Percentiles rank a stretch among this genome's conserved stretches.
These are phyloP conservation scores for Bifiguratus adelaidae DNA, from an alignment of 192 early-diverging fungal species.

Conservation along the genomic window DNA sequence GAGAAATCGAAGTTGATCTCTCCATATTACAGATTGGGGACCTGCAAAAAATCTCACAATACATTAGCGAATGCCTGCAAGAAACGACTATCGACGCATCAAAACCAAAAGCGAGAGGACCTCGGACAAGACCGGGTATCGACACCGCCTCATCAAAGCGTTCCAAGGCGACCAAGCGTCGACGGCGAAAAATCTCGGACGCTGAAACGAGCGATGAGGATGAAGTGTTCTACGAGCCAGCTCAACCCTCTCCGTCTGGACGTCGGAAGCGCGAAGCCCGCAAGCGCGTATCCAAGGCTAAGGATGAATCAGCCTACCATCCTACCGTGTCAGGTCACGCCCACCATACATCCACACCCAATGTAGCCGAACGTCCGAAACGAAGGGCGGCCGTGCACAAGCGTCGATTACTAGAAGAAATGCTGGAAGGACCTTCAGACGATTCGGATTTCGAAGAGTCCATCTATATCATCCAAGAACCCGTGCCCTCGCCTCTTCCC, in stretches of 20 bases:
- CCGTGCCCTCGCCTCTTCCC: no score
- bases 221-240: no score
- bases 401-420: slow-evolving; percentile 20
- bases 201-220: no score
- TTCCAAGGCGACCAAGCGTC: no score
- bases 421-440: slow-evolving; percentile 13
- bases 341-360: neutral
- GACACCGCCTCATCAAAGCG: neutral
- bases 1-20: neutral
- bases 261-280: no score
- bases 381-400: slow-evolving; percentile 21
- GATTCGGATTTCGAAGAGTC: neutral
- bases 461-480: no score
- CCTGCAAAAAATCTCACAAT: neutral
- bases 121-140: neutral
- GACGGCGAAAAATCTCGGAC: no score
- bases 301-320: no score
- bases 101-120: no score
- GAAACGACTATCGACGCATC: no score
- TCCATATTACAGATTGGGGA: neutral
- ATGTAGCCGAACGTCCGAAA: slow-evolving; percentile 13
- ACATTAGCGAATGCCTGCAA: neutral
- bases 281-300: no score
- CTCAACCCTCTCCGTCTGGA: no score
- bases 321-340: neutral